These are phyloP conservation scores for Tilletia caries DNA, from an alignment of 1,284 basidiomycete species.

Conservation along the genomic window DNA sequence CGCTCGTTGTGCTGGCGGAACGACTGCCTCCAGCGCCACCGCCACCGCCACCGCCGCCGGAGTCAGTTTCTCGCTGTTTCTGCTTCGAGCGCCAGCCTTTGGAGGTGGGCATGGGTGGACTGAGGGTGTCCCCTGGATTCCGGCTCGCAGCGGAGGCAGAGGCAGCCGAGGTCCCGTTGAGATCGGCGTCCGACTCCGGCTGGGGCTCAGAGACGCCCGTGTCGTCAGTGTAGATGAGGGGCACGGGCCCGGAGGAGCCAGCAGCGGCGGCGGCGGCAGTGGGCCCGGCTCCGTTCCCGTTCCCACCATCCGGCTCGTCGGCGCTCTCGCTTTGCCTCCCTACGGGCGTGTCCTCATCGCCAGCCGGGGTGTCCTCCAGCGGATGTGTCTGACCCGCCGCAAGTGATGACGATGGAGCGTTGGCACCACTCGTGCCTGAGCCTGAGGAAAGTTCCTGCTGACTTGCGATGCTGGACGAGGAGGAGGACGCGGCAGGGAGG, in stretches of 20 bases:
- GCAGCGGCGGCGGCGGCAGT: neutral
- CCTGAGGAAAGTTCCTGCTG: neutral
- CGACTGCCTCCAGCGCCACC: neutral
- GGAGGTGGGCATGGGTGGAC: slow-evolving; percentile 18
- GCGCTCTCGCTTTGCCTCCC: neutral
- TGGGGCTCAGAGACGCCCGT: neutral
- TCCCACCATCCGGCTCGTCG: neutral
- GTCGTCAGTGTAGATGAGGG: slow-evolving; percentile 10
- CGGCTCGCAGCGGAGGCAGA: neutral
- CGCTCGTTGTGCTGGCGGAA: neutral
- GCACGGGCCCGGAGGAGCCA: neutral
- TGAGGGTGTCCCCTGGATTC: slow-evolving; percentile 16
- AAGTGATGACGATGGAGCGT: neutral
- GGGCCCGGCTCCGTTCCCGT: neutral
- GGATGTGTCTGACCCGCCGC: neutral
- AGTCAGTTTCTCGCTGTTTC: slow-evolving; percentile 31
- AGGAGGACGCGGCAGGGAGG: neutral
- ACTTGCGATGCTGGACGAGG: neutral
- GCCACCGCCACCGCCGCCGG: neutral
- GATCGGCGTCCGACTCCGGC: neutral
- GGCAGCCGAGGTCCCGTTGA: neutral
- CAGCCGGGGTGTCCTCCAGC: neutral
- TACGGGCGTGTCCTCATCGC: neutral
- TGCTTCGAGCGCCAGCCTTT: slow-evolving; percentile 39
- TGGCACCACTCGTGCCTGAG: neutral